Percentiles rank a stretch among this genome's conserved stretches.
Conservation (phyloP, 73 alveolate genomes). For the Tetrahymena malaccensis region DNA sequence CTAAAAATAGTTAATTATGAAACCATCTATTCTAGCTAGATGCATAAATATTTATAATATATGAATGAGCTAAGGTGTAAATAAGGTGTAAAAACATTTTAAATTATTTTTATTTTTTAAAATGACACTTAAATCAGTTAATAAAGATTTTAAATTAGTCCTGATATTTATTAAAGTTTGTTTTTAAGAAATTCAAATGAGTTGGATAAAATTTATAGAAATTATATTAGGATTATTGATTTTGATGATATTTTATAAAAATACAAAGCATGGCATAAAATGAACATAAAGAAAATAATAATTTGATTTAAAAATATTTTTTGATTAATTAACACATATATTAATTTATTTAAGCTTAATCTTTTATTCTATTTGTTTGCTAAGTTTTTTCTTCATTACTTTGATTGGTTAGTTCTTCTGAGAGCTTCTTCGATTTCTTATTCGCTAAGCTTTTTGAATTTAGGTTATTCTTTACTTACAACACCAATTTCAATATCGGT, state of each 20-base stretch:
- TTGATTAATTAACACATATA: not conserved
- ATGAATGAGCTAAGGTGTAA: no score
- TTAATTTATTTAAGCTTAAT: not conserved
- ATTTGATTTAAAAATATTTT: not conserved
- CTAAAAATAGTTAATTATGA: no score
- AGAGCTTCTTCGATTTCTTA: conserved; percentile 35
- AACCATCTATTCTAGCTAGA: no score
- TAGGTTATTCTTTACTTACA: conserved; percentile 53
- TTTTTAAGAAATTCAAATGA: no score
- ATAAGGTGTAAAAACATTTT: no score
- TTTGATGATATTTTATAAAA: not conserved
- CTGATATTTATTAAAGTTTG: no score
- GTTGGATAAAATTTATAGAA: no score
- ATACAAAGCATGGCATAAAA: not conserved
- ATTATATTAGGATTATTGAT: no score
- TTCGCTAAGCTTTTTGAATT: conserved; percentile 13
- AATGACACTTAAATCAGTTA: no score
- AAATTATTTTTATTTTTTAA: no score
- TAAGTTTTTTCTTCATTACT: not conserved
- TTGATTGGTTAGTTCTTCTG: not conserved
- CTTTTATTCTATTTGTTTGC: not conserved
- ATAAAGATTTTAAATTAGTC: no score
- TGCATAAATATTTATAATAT: no score
- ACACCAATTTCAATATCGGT: conserved; percentile 90
- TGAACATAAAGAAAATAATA: not conserved